These are phyloP conservation scores for Trichoderma asperelloides DNA, from an alignment of 495 filamentous ascomycete species.

Conservation along the genomic window DNA sequence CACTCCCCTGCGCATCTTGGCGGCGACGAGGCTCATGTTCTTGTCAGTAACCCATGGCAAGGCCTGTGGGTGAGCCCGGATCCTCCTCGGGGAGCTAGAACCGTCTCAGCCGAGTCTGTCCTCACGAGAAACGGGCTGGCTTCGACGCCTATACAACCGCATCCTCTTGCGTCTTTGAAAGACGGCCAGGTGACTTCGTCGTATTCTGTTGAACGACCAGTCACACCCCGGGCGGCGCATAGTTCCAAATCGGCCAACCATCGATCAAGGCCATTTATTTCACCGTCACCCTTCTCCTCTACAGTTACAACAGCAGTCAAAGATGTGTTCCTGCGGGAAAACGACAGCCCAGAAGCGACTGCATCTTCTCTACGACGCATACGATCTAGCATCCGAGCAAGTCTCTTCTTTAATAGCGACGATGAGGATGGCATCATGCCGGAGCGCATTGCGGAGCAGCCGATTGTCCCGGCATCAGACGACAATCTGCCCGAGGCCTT, in stretches of 20 bases:
- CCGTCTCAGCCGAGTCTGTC: conserved; percentile 31
- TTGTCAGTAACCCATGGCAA: conserved; percentile 2
- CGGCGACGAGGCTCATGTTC: neutral
- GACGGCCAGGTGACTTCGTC: neutral
- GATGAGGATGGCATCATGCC: conserved; percentile 15
- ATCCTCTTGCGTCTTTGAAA: conserved; percentile 6
- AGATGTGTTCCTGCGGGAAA: conserved; percentile 31
- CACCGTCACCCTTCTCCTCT: conserved; percentile 38
- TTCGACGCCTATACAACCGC: conserved; percentile 2
- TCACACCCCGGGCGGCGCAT: conserved; percentile 21
- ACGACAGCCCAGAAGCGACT: conserved; percentile 23
- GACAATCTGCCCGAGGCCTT: conserved; percentile 11
- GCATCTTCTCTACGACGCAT: conserved; percentile 22
- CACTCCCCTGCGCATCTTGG: neutral
- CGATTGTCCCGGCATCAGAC: conserved; percentile 1
- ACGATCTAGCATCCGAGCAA: conserved; percentile 29
- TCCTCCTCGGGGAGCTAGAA: conserved; percentile 12
- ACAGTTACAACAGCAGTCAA: conserved; percentile 38
- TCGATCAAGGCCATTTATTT: conserved; percentile 32
- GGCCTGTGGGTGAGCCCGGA: neutral
- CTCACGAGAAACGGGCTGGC: neutral
- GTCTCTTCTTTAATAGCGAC: conserved; percentile 31
- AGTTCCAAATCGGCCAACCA: conserved; percentile 20
- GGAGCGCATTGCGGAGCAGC: conserved; percentile 10
- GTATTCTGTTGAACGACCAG: conserved; percentile 19